Base-by-base conservation (phyloP, 306 rosid genomes). In the Heteromeles arbutifolia region DNA sequence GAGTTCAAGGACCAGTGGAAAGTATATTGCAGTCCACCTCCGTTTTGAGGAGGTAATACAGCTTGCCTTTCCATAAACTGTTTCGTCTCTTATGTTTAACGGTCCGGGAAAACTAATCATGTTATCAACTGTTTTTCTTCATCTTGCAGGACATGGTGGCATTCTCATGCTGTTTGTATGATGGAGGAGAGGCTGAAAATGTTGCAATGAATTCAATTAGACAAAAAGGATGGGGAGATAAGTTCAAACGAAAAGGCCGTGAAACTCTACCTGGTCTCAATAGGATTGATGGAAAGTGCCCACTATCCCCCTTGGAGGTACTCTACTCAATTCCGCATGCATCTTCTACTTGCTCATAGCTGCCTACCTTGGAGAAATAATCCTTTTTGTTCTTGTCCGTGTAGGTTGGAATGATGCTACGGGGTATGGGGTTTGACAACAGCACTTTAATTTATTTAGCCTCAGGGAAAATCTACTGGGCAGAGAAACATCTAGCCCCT, bases 21-120 rank as follows among this genome's bases (percentile, higher is more conserved):
- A 90, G 79, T 96, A 88, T 72, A 84, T 90, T 63, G 87, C 99
- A 1, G 79, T 92, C 79, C 99, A 96, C 78, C 96, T 96, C 68
- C 97, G 99, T 28, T 96, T 96, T 87, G 99, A 96, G 86, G 98
- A 92, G 98, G 99, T 96, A 85, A 74, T 64, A 67, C 76, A 77
- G 61, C 75, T 78, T 78, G 28, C 39, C 39, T 26, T 80, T 68
- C 77, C 24, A 45, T 71, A 54, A 54, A 67, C 24, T 50, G 67
- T 28, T 74, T 62, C 45, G 54, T 72, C 73, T 52, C 65, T 72
- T 3, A 6, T 53, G 32, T 56, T 24, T 13, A 6, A 37, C 22
- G 66, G 74, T 72, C 37, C 8, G 14, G 14, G 61, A 44, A 68
- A 50, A 44, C 70, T 66, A 52, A 53, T 72, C 31, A 8, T 32